phyloP scores from a whole-genome alignment of 352 stramenopile species.

The Blastocystis sp. region DNA sequence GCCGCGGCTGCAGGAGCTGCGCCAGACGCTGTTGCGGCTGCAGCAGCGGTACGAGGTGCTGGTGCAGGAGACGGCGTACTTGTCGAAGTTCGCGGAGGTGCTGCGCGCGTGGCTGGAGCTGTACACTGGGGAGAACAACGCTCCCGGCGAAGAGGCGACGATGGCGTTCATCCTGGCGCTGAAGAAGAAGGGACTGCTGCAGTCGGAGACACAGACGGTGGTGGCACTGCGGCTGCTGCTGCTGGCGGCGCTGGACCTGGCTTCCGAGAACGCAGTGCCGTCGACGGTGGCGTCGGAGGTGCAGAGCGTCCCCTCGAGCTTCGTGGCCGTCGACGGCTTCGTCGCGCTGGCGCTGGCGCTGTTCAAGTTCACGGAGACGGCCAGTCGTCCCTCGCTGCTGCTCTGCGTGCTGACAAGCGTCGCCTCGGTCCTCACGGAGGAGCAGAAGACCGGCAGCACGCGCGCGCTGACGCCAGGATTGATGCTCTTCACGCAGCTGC shows the following conservation, averaged over 20 bases:
- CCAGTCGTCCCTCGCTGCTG: background rate
- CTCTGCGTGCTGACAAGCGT: slow-evolving; percentile 31
- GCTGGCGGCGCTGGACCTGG: background rate
- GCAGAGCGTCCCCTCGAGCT: background rate
- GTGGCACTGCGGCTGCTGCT: background rate
- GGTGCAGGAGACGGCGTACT: slow-evolving; percentile 7
- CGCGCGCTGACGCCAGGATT: background rate
- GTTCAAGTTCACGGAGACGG: background rate
- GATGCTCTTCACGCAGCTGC: background rate
- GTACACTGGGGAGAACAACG: background rate
- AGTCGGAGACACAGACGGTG: slow-evolving; percentile 24
- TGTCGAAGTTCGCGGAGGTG: background rate
- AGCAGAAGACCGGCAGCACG: slow-evolving; percentile 2
- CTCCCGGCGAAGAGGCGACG: background rate
- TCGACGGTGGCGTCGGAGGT: background rate
- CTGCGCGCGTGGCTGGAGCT: background rate
- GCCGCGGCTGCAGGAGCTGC: background rate
- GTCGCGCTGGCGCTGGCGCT: background rate
- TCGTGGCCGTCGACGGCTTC: background rate
- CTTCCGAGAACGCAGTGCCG: background rate
- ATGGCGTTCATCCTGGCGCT: slow-evolving; percentile 14
- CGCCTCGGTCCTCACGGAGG: background rate
- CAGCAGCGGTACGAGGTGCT: slow-evolving; percentile 16
- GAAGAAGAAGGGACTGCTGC: background rate
- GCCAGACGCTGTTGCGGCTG: background rate